Evolutionary conservation across 306 rosid genomes (phyloP).

Genomic region (Calophaca sinica): DNA sequence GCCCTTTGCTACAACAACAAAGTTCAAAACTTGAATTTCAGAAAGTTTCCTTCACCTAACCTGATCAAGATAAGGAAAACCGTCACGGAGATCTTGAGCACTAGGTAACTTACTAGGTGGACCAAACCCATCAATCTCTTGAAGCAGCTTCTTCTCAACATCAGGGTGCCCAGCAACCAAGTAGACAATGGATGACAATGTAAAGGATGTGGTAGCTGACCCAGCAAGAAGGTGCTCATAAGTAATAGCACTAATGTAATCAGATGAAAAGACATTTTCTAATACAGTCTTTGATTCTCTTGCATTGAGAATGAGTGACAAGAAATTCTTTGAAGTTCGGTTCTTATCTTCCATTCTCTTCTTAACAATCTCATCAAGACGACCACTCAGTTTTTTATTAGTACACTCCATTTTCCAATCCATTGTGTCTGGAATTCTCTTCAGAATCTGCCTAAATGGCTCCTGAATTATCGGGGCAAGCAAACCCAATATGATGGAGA

Average conservation of each 20-base stretch:
- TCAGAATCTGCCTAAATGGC: conserved; percentile 80
- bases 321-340: conserved; percentile 67
- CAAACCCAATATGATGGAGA: conserved; percentile 89
- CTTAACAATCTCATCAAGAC: conserved; percentile 75
- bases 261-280: conserved; percentile 65
- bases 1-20: not conserved
- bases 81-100: conserved; percentile 70
- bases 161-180: conserved; percentile 83
- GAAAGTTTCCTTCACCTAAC: conserved; percentile 43
- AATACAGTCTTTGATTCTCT: conserved; percentile 64
- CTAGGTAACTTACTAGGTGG: conserved; percentile 56
- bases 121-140: conserved; percentile 80
- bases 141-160: conserved; percentile 74
- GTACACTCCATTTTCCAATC: conserved; percentile 80
- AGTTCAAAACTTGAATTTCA: not conserved
- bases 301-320: conserved; percentile 75
- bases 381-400: conserved; percentile 58
- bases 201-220: conserved; percentile 84
- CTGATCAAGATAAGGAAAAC: conserved; percentile 87
- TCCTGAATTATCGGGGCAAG: conserved; percentile 80
- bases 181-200: conserved; percentile 77
- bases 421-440: conserved; percentile 84
- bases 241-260: conserved; percentile 80
- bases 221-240: conserved; percentile 96
- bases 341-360: conserved; percentile 66